These are phyloP conservation scores for Aspergillus nidulans DNA, from an alignment of 495 filamentous ascomycete genomes.

Conservation along the genomic window DNA sequence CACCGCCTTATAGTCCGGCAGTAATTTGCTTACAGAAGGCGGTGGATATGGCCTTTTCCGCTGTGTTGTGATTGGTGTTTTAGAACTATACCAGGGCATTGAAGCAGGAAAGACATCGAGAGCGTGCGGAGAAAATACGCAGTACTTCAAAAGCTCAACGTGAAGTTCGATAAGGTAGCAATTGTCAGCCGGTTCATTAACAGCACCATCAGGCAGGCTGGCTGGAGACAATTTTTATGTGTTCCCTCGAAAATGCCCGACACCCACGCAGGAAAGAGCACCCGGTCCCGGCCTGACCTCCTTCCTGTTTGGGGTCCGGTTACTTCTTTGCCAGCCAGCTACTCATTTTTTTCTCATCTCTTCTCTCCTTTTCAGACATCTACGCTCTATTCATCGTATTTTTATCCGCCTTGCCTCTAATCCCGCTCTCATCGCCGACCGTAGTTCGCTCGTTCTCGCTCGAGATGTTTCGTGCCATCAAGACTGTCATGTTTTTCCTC, in stretches of 20 bases:
- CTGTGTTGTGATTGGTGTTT: neutral
- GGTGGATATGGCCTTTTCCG: neutral
- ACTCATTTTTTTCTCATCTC: neutral
- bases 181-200: neutral
- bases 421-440: too few relatives aligned
- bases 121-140: neutral
- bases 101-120: neutral
- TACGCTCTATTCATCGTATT: neutral
- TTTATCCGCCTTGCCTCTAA: neutral
- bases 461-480: neutral
- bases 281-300: slow-evolving; percentile 27
- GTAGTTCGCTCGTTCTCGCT: neutral
- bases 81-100: neutral
- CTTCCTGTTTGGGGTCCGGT: neutral
- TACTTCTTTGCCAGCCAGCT: neutral
- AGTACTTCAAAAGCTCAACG: too few relatives aligned
- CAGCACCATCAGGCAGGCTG: neutral
- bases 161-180: too few relatives aligned
- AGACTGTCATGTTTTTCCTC: slow-evolving; percentile 11
- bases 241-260: neutral
- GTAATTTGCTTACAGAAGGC: neutral
- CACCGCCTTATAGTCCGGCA: neutral
- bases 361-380: neutral
- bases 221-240: neutral
- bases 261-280: neutral